phyloP scores from a whole-genome alignment of 164 flowering plant species.

The Magnolia kwangsiensis region DNA sequence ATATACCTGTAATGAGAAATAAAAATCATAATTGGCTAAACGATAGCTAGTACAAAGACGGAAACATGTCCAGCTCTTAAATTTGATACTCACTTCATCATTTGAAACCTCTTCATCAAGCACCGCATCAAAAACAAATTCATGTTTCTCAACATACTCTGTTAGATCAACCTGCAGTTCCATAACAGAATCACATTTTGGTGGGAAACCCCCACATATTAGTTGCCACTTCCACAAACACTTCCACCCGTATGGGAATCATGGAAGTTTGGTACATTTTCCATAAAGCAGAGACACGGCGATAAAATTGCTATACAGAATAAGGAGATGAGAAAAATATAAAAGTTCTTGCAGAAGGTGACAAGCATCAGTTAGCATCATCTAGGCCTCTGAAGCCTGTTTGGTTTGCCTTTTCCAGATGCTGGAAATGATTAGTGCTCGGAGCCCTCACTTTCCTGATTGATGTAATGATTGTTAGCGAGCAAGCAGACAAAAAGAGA shows the following conservation, averaged over 20 bases:
- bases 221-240: not conserved
- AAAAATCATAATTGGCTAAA: conserved; percentile 1
- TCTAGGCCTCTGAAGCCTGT: not conserved
- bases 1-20: conserved; percentile 52
- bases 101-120: conserved; percentile 80
- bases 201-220: not conserved
- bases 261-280: not conserved
- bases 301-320: too few relatives aligned
- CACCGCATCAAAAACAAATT: conserved; percentile 93
- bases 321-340: not conserved
- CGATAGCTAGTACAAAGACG: not conserved
- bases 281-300: not conserved
- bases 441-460: not conserved
- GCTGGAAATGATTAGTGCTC: not conserved
- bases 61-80: not conserved
- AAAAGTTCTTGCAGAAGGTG: not conserved
- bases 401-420: not conserved
- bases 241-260: not conserved
- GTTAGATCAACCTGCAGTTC: conserved; percentile 83
- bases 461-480: not conserved
- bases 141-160: conserved; percentile 88
- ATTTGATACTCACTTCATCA: conserved; percentile 65
- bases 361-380: not conserved
- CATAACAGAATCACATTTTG: not conserved
- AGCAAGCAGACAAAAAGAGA: not conserved